These are phyloP conservation scores for Podaxis sp. DNA, from an alignment of 768 basidiomycete species.

Conservation along the genomic window DNA sequence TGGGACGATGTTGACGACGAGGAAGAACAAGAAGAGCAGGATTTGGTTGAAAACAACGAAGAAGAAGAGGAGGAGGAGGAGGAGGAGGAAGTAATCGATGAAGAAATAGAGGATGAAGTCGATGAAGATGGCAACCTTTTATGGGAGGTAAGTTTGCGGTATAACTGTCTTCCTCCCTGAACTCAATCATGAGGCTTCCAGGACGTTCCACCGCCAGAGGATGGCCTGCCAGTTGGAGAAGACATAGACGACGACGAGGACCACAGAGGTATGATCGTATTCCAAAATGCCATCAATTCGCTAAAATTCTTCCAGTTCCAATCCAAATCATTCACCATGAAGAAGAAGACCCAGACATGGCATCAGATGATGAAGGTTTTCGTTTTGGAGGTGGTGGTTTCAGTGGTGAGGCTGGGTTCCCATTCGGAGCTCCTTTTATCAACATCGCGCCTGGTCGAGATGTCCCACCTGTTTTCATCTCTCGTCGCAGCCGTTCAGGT, in stretches of 20 bases:
- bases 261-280: slow-evolving; percentile 44
- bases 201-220: slow-evolving; percentile 55
- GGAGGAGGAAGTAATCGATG: slow-evolving; percentile 54
- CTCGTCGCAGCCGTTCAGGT: slow-evolving; percentile 29
- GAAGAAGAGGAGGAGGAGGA: slow-evolving; percentile 46
- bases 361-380: slow-evolving; percentile 69
- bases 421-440: slow-evolving; percentile 53
- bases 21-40: slow-evolving; percentile 73
- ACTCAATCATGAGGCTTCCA: slow-evolving; percentile 20
- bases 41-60: slow-evolving; percentile 50
- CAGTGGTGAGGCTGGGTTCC: slow-evolving; percentile 51
- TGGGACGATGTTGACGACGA: slow-evolving; percentile 61
- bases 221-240: slow-evolving; percentile 43
- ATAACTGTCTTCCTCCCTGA: background rate
- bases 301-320: slow-evolving; percentile 24
- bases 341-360: slow-evolving; percentile 61
- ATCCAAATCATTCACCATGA: slow-evolving; percentile 65
- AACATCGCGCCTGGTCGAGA: slow-evolving; percentile 42
- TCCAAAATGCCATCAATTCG: slow-evolving; percentile 11
- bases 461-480: slow-evolving; percentile 23
- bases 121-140: slow-evolving; percentile 29
- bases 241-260: slow-evolving; percentile 64
- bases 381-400: slow-evolving; percentile 35
- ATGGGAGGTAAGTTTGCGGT: slow-evolving; percentile 32
- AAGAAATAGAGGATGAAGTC: slow-evolving; percentile 44